These are phyloP conservation scores for Diaporthe sp. DNA, from an alignment of 2,329 filamentous ascomycete genomes.

Conservation along the genomic window DNA sequence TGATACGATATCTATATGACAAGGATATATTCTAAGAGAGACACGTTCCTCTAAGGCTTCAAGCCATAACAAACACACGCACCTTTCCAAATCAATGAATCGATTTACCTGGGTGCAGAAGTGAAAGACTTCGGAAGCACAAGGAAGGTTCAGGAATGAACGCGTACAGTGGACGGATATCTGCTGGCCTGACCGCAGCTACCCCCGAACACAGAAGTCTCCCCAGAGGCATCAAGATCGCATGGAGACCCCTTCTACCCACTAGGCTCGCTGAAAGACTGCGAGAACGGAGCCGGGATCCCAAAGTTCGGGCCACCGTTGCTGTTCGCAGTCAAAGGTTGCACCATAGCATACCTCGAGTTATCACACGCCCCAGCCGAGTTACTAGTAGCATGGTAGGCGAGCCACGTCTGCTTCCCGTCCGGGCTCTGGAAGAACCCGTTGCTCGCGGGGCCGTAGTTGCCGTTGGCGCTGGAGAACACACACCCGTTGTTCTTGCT, in stretches of 20 bases:
- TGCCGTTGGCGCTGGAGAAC: slow-evolving; percentile 63
- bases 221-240: no score
- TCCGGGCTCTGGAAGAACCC: slow-evolving; percentile 69
- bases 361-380: slow-evolving; percentile 62
- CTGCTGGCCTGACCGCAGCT: neutral
- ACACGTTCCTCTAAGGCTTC: no score
- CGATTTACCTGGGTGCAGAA: no score
- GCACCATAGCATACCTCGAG: slow-evolving; percentile 63
- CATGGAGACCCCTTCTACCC: neutral
- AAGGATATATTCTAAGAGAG: no score
- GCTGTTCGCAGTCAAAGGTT: slow-evolving; percentile 59
- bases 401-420: slow-evolving; percentile 63
- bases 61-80: neutral
- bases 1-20: no score
- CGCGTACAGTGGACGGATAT: neutral
- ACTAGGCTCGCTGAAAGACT: slow-evolving; percentile 20
- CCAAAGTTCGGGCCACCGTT: slow-evolving; percentile 66
- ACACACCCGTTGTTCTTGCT: slow-evolving; percentile 61
- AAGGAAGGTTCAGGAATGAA: neutral
- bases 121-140: no score
- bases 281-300: slow-evolving; percentile 14
- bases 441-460: slow-evolving; percentile 68
- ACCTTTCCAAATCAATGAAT: neutral
- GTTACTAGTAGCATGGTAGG: slow-evolving; percentile 65
- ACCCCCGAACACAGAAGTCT: neutral